Percentiles rank a stretch among this genome's conserved stretches.
phyloP scores from a whole-genome alignment of 2,329 filamentous ascomycete genomes.

The Colletotrichum navitas region DNA sequence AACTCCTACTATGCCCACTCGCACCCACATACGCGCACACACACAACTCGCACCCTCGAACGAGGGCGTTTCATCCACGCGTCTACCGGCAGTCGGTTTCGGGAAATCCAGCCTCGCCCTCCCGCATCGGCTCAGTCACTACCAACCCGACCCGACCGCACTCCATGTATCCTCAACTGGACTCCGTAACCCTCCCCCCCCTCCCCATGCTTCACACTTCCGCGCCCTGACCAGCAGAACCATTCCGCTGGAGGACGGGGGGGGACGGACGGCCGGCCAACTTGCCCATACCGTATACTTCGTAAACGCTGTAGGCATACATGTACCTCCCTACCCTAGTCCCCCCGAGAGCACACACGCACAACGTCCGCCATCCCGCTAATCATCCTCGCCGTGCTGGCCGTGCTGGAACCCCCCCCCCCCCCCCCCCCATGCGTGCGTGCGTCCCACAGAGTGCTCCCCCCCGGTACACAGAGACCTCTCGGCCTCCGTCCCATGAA shows the following conservation, averaged over 20 bases:
- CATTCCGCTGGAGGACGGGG: background rate
- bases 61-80: constrained; percentile 37
- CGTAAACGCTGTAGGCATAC: background rate
- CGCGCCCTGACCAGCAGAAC: background rate
- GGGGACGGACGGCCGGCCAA: background rate
- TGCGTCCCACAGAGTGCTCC: background rate
- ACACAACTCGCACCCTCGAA: constrained; percentile 8
- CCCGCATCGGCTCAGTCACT: no score
- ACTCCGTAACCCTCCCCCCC: background rate
- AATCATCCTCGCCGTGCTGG: background rate
- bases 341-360: no score
- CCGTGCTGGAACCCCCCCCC: no score
- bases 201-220: no score
- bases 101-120: constrained; percentile 14
- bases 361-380: no score
- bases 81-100: constrained; percentile 33
- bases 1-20: background rate
- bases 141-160: constrained; percentile 2
- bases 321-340: background rate
- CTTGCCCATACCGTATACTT: background rate
- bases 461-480: no score
- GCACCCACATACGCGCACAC: constrained; percentile 6
- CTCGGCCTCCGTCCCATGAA: no score
- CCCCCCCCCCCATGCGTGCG: background rate
- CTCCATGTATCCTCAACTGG: background rate